A percentile compares a stretch with the other conserved stretches of the same genome.
phyloP scores from a whole-genome alignment of 441 rosid species.

The Syzygium syzygioides region DNA sequence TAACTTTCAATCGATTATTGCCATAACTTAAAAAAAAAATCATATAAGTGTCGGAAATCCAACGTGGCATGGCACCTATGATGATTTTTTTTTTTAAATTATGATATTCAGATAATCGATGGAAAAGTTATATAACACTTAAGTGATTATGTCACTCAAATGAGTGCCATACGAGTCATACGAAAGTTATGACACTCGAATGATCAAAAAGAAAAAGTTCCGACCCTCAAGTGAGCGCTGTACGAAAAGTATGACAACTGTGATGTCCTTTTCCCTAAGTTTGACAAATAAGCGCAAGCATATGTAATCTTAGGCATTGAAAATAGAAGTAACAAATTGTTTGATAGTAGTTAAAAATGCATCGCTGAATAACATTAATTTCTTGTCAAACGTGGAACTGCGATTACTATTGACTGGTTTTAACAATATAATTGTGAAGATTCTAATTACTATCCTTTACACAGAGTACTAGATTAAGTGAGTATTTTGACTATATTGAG shows the following conservation, averaged over 20 bases:
- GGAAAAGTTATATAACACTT: too few relatives aligned
- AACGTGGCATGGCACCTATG: too few relatives aligned
- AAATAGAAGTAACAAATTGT: not conserved
- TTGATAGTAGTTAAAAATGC: not conserved
- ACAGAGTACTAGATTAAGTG: not conserved
- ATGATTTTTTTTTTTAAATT: too few relatives aligned
- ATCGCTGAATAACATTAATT: not conserved
- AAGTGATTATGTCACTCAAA: too few relatives aligned
- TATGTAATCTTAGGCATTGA: not conserved
- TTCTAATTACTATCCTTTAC: not conserved
- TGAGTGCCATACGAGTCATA: too few relatives aligned
- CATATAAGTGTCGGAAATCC: too few relatives aligned
- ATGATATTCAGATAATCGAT: too few relatives aligned
- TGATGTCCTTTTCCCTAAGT: not conserved
- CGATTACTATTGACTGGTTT: not conserved
- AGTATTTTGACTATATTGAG: not conserved
- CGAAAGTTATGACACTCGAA: too few relatives aligned
- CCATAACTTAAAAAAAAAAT: too few relatives aligned
- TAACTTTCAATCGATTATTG: too few relatives aligned
- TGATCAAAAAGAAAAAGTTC: too few relatives aligned
- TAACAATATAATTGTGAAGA: not conserved
- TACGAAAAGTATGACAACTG: too few relatives aligned
- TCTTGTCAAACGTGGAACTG: not conserved
- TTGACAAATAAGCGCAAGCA: not conserved
- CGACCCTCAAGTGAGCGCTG: accelerated